phyloP scores from a whole-genome alignment of 208 protist species.

The Leptomonas seymouri region DNA sequence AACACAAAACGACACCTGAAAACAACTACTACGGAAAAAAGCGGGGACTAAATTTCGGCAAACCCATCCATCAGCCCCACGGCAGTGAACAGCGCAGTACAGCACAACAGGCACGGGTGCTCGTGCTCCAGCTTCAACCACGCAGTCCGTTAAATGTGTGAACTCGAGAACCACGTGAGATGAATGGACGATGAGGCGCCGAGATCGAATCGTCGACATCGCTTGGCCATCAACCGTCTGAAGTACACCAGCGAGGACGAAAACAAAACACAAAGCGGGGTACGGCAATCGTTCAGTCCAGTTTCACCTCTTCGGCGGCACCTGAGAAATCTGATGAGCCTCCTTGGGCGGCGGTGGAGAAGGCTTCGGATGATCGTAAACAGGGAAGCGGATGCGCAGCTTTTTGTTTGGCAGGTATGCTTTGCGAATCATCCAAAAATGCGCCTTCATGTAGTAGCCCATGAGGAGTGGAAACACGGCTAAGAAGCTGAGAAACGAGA shows the following conservation, averaged over 20 bases:
- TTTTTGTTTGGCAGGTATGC: conserved; percentile 83
- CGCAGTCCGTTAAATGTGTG: too few species aligned
- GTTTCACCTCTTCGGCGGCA: conserved; percentile 45
- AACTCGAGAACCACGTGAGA: too few species aligned
- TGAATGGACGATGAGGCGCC: too few species aligned
- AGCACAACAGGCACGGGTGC: too few species aligned
- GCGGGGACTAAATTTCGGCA: too few species aligned
- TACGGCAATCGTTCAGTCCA: neutral
- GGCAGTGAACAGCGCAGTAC: too few species aligned
- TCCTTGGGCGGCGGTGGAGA: conserved; percentile 51
- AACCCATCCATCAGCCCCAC: too few species aligned
- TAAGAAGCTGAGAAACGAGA: conserved; percentile 78
- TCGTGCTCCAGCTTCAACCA: too few species aligned
- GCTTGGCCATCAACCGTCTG: neutral
- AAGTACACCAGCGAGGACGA: neutral
- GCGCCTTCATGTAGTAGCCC: conserved; percentile 83
- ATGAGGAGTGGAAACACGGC: conserved; percentile 82
- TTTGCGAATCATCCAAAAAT: conserved; percentile 80
- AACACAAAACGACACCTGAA: too few species aligned
- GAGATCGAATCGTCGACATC: neutral
- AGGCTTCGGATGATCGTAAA: conserved; percentile 54
- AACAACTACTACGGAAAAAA: too few species aligned
- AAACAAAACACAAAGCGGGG: neutral
- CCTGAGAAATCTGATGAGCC: conserved; percentile 57
- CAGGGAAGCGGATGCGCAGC: conserved; percentile 76